Conservation (phyloP, 176 grass and related monocot species). For the Zoysia japonica region DNA sequence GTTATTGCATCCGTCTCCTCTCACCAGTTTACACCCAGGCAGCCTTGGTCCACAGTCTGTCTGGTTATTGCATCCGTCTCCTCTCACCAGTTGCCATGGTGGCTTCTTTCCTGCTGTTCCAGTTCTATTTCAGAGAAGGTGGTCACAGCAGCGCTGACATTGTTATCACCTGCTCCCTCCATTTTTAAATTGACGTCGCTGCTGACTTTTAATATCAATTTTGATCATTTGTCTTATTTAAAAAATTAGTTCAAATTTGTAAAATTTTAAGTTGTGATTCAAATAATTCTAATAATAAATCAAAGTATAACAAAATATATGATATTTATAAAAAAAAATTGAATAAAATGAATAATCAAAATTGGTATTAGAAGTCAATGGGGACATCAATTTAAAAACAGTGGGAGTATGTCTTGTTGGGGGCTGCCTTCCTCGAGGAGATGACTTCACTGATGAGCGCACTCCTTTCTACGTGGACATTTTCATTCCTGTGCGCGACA, state of each 20-base stretch:
- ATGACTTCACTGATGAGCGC: not conserved
- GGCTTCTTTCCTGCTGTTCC: not conserved
- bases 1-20: no score
- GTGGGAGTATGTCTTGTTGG: not conserved
- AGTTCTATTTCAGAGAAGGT: not conserved
- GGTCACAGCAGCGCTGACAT: not conserved
- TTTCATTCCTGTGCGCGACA: not conserved
- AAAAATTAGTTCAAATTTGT: no score
- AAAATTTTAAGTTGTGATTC: no score
- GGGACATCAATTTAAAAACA: no score
- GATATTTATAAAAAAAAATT: no score
- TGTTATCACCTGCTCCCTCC: not conserved
- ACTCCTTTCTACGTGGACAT: constrained; percentile 2
- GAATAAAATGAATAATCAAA: no score
- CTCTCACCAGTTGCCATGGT: not conserved
- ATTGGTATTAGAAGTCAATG: no score
- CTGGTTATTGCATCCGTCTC: constrained; percentile 22
- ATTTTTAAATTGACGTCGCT: no score
- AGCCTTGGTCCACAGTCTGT: not conserved
- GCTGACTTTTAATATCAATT: no score
- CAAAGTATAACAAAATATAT: no score
- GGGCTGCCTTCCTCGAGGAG: not conserved
- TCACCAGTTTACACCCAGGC: constrained; percentile 64
- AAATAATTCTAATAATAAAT: no score
- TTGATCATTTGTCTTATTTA: no score